A percentile compares a stretch with the other conserved stretches of the same genome.
These are phyloP conservation scores for Naganishia liquefaciens DNA, from an alignment of 1,284 basidiomycete genomes.

Conservation along the genomic window DNA sequence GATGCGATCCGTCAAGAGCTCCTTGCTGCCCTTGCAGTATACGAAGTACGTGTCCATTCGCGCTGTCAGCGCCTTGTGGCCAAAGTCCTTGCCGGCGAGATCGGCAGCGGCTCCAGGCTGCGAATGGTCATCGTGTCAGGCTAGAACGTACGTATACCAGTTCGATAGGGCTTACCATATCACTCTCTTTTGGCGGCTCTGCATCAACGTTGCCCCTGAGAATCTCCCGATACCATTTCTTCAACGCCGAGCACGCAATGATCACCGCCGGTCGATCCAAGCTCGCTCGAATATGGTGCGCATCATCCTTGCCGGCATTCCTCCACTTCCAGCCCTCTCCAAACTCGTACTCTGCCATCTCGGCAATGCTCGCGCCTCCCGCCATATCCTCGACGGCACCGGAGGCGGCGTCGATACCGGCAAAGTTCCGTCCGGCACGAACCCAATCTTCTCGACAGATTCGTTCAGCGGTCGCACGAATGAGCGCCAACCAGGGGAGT, in stretches of 20 bases:
- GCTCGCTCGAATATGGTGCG: slow-evolving; percentile 34
- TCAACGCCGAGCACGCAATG: slow-evolving; percentile 85
- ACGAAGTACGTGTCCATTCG: slow-evolving; percentile 72
- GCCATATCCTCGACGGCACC: slow-evolving; percentile 8
- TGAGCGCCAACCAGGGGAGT: slow-evolving; percentile 76
- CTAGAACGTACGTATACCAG: not conserved
- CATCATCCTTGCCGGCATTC: slow-evolving; percentile 38
- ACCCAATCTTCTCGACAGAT: slow-evolving; percentile 56
- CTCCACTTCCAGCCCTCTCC: slow-evolving; percentile 33
- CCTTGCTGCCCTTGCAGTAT: slow-evolving; percentile 71
- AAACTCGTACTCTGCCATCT: slow-evolving; percentile 33
- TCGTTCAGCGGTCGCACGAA: slow-evolving; percentile 67
- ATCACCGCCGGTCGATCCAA: slow-evolving; percentile 62
- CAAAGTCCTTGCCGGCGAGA: slow-evolving; percentile 3
- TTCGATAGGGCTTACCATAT: slow-evolving; percentile 41
- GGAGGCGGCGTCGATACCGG: slow-evolving; percentile 19
- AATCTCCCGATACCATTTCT: slow-evolving; percentile 75
- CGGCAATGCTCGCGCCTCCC: slow-evolving; percentile 13
- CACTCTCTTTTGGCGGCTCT: slow-evolving; percentile 43
- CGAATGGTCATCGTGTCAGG: not conserved
- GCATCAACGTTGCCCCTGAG: slow-evolving; percentile 63
- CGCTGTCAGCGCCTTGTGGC: slow-evolving; percentile 34
- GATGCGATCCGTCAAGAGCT: slow-evolving; percentile 71
- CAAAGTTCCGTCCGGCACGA: slow-evolving; percentile 28
- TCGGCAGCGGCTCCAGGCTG: slow-evolving; percentile 22